Base-by-base conservation (phyloP, 2,329 filamentous ascomycete species). In the Hirsutella rhossiliensis region DNA sequence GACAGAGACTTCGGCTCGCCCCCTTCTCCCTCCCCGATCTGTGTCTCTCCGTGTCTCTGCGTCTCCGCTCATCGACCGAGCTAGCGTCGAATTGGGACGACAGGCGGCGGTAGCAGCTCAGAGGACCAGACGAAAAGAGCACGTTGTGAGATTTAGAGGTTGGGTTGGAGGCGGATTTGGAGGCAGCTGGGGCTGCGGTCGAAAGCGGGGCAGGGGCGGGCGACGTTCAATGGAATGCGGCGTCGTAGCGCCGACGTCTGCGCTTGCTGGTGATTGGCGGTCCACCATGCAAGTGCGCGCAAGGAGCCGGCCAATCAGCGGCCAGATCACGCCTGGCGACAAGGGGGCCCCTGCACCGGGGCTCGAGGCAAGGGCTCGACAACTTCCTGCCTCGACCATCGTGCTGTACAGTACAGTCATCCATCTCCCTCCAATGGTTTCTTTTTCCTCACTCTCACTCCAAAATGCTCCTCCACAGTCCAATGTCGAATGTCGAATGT, bases 201-300 rank as follows among this genome's bases (percentile, higher is more conserved):
- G 49, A 54, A 48, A 53, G 59, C 50, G 58, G 56, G 54, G 48
- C 55, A 27, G 40, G 36, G 34, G 40, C 40, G 34, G 41, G 29
- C 44, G 45, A 52, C 52, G 50, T 52, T 55, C 58, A 62, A 62
- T 62, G 45, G 57, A 53, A 56, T 50, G 48, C 47, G 53, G 47
- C 47, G 52, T 56, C 47, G 51, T 58, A 62, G 59, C 59, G 59
- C 59, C 59, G 51, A 60, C 40, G 45, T 54, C 48, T 50, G 52
- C 56, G 57, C 53, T 47, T 54, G 49, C 44, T 52, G 47, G 45
- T 50, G 53, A 68, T 68, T 68, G 65, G 66, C 44, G 50, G 50
- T 34, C 43, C 44, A 45, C 52, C 44, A 48, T 54, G 48, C 53
- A 54, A 50, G 53, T 51, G 52, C 49, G 56, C 44, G 48, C 44